Evolutionary conservation across 305 asterid genomes (phyloP).

Genomic region (Solanum hybrid): DNA sequence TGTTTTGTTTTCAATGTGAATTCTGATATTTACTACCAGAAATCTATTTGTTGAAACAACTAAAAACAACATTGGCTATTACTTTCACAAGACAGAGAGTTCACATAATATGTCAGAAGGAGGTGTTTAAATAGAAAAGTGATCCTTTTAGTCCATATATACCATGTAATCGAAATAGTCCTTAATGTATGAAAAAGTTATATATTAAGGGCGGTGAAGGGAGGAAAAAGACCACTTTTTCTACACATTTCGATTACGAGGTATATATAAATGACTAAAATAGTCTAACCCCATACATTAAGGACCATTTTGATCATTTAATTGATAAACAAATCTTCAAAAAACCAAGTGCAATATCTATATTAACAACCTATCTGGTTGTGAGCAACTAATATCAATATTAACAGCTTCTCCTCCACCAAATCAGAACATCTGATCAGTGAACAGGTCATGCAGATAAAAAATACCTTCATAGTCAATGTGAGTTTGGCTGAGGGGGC

Average conservation of each 20-base stretch:
- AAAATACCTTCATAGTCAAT: neutral
- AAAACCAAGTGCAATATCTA: neutral
- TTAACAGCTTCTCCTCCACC: neutral
- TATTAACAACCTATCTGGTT: neutral
- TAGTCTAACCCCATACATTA: neutral
- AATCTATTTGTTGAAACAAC: too few species aligned
- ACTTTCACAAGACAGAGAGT: too few species aligned
- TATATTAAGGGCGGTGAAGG: neutral
- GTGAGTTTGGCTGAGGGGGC: neutral
- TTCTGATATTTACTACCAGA: too few species aligned
- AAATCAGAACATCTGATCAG: neutral
- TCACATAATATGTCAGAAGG: neutral
- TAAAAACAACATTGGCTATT: too few species aligned
- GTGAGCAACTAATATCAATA: neutral
- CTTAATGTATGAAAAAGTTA: neutral
- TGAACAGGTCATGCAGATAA: neutral
- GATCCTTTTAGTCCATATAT: neutral
- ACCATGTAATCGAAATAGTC: neutral
- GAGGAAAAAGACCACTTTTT: neutral
- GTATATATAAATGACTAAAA: neutral
- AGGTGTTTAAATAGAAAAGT: neutral
- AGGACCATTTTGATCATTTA: neutral
- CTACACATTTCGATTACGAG: neutral
- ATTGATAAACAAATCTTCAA: neutral
- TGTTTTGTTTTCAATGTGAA: too few species aligned